These are phyloP conservation scores for Forsythia suspensa DNA, from an alignment of 257 asterid species.

Conservation along the genomic window DNA sequence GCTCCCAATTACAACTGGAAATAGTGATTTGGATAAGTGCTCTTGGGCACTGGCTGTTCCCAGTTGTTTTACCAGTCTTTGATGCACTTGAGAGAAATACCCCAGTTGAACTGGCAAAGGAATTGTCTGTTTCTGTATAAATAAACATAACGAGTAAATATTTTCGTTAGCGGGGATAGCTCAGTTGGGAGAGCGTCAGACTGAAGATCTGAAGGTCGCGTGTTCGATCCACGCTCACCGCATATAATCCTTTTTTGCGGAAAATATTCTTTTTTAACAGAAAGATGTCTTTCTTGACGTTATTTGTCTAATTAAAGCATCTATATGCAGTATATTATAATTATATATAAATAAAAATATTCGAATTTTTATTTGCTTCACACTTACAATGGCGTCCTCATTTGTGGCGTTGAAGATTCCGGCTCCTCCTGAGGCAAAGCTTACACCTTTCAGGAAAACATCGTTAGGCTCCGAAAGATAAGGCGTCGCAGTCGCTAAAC, in stretches of 20 bases:
- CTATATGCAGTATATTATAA: no score
- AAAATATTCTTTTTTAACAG: no score
- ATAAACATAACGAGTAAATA: not conserved
- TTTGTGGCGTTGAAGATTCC: constrained; percentile 64
- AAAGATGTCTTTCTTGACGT: not conserved
- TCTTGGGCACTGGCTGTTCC: constrained; percentile 36
- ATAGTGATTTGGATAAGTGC: constrained; percentile 60
- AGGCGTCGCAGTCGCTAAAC: constrained; percentile 66
- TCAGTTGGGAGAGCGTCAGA: constrained; percentile 71
- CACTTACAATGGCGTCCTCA: constrained; percentile 46
- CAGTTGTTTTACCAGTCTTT: constrained; percentile 38
- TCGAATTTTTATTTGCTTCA: not conserved
- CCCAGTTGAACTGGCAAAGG: constrained; percentile 49
- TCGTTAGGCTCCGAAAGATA: constrained; percentile 51
- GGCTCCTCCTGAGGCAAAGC: constrained; percentile 89
- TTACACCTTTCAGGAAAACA: constrained; percentile 57
- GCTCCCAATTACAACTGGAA: constrained; percentile 70
- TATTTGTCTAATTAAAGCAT: not conserved
- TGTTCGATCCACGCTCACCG: constrained; percentile 79
- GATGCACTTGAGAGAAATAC: constrained; percentile 44
- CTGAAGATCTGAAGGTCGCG: constrained; percentile 72
- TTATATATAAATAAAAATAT: no score
- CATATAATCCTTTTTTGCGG: constrained; percentile 1
- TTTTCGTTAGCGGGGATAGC: constrained; percentile 50
- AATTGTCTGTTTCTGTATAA: constrained; percentile 37